phyloP scores from a whole-genome alignment of 2,329 filamentous ascomycete genomes.

The Pseudogymnoascus sp. region DNA sequence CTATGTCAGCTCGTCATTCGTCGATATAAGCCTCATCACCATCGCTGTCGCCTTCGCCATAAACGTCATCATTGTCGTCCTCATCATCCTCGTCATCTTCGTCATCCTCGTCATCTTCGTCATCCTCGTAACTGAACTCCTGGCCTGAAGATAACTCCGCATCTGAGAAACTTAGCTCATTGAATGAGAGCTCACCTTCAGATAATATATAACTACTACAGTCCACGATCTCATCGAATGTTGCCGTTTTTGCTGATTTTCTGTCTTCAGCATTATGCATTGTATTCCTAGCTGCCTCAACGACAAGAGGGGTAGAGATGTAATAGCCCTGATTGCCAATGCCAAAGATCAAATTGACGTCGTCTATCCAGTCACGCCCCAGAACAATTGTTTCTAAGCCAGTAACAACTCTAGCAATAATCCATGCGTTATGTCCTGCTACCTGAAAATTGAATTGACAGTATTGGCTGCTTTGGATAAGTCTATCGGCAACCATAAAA shows the following conservation, averaged over 20 bases:
- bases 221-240: neutral
- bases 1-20: neutral
- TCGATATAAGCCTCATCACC: conserved; percentile 1
- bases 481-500: conserved; percentile 11
- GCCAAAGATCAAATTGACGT: conserved; percentile 11
- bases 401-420: conserved; percentile 13
- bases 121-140: neutral
- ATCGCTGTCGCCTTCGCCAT: conserved; percentile 1
- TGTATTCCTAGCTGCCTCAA: conserved; percentile 11
- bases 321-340: conserved; percentile 14
- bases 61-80: neutral
- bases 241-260: neutral
- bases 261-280: conserved; percentile 11
- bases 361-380: conserved; percentile 14
- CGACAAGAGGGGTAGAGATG: conserved; percentile 14
- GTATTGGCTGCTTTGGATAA: conserved; percentile 14
- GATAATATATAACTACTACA: neutral
- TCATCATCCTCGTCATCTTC: too few relatives aligned
- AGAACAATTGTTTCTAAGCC: conserved; percentile 13
- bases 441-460: conserved; percentile 12
- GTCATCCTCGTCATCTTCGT: neutral
- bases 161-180: neutral
- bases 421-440: conserved; percentile 3
- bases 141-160: neutral
- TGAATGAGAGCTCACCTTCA: neutral